These are phyloP conservation scores for Hypoxylon sp. DNA, from an alignment of 2,329 filamentous ascomycete genomes.

Conservation along the genomic window DNA sequence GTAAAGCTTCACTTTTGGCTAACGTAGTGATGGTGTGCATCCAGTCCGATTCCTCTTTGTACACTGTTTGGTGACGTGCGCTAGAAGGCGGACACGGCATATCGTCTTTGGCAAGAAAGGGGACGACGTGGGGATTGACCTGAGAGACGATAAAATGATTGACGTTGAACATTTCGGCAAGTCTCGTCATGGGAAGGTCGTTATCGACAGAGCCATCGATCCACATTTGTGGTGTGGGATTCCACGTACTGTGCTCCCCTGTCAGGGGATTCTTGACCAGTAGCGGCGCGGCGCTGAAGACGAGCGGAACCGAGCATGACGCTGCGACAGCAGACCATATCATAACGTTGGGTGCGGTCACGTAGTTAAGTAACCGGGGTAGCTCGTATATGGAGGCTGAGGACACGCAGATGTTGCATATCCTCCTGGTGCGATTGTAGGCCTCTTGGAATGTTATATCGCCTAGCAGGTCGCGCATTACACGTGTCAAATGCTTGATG, in stretches of 20 bases:
- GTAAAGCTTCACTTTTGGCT: slow-evolving; percentile 83
- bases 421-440: slow-evolving; percentile 92
- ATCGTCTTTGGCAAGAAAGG: slow-evolving; percentile 85
- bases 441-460: slow-evolving; percentile 96
- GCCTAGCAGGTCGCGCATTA: slow-evolving; percentile 85
- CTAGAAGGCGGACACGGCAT: slow-evolving; percentile 60
- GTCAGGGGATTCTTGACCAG: slow-evolving; percentile 89
- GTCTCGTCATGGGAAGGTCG: slow-evolving; percentile 89
- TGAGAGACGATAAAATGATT: slow-evolving; percentile 99
- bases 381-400: slow-evolving; percentile 89
- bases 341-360: slow-evolving; percentile 93
- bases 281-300: slow-evolving; percentile 84
- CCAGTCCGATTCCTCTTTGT: slow-evolving; percentile 68
- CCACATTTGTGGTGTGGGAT: slow-evolving; percentile 86
- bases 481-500: slow-evolving; percentile 82
- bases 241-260: slow-evolving; percentile 84
- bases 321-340: slow-evolving; percentile 98
- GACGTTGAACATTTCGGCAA: slow-evolving; percentile 97
- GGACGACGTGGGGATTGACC: slow-evolving; percentile 93
- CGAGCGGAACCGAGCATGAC: slow-evolving; percentile 90
- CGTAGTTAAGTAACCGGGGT: slow-evolving; percentile 89
- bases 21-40: slow-evolving; percentile 77
- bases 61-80: slow-evolving; percentile 49
- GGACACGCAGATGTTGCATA: slow-evolving; percentile 95
- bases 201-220: slow-evolving; percentile 97